Evolutionary conservation across 805 yeast species (phyloP).

Genomic region (Ogataea angusta): DNA sequence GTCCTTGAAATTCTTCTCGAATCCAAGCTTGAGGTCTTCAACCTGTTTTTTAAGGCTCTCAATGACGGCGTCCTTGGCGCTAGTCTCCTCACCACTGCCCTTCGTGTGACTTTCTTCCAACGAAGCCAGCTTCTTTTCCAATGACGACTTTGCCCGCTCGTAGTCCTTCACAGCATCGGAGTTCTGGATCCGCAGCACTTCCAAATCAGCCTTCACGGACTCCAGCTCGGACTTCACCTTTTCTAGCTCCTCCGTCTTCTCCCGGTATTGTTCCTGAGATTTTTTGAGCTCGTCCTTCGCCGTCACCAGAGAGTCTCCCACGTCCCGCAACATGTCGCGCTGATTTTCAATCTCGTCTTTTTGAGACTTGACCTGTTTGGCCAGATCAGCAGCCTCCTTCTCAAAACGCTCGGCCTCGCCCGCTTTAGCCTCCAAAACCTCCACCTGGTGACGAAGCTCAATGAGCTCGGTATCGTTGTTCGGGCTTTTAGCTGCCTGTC

Average conservation of each 20-base stretch:
- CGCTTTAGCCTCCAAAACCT: constrained; percentile 13
- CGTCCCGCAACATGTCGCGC: constrained; percentile 69
- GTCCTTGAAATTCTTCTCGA: constrained; percentile 25
- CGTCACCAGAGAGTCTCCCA: constrained; percentile 78
- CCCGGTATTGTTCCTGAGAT: neutral
- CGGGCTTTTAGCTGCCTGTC: constrained; percentile 5
- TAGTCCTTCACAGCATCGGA: constrained; percentile 35
- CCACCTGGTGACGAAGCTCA: constrained; percentile 27
- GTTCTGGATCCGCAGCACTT: constrained; percentile 35
- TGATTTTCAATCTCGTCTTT: constrained; percentile 64
- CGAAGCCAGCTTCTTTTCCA: constrained; percentile 25
- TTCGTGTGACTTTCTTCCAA: constrained; percentile 11
- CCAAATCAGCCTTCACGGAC: constrained; percentile 20
- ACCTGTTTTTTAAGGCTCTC: constrained; percentile 17
- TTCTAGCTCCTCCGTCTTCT: constrained; percentile 5
- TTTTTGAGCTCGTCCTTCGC: constrained; percentile 51
- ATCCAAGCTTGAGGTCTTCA: constrained; percentile 16
- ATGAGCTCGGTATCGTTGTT: constrained; percentile 18
- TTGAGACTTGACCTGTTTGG: constrained; percentile 37
- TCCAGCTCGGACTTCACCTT: constrained; percentile 19
- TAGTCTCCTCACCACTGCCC: constrained; percentile 8
- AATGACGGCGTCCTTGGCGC: constrained; percentile 19
- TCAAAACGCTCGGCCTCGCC: constrained; percentile 2
- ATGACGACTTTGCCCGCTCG: constrained; percentile 27
- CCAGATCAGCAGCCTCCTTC: constrained; percentile 17